Percentiles rank a stretch among this genome's conserved stretches.
Conservation (phyloP, 2,329 filamentous ascomycete genomes). For the Exophiala aquamarina region DNA sequence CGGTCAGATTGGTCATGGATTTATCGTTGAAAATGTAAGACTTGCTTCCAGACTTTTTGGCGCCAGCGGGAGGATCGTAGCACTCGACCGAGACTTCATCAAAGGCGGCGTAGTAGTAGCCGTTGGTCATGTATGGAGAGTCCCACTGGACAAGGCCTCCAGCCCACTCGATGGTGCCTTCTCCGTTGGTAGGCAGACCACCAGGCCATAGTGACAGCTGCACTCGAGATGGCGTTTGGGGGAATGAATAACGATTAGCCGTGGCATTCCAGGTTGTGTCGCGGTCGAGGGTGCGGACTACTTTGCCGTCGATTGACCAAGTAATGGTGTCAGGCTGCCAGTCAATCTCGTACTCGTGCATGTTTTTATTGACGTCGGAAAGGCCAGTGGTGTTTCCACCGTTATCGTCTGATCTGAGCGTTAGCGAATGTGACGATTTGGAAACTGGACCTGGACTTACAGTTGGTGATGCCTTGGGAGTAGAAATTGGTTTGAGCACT, state of each 20-base stretch:
- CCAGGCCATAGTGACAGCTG: constrained; percentile 97
- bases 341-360: constrained; percentile 88
- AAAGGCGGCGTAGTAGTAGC: constrained; percentile 86
- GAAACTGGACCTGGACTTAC: constrained; percentile 54
- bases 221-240: constrained; percentile 86
- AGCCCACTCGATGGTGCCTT: constrained; percentile 88
- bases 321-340: constrained; percentile 85
- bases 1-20: constrained; percentile 70
- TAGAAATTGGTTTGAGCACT: constrained; percentile 94
- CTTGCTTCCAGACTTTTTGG: constrained; percentile 56
- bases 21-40: constrained; percentile 74
- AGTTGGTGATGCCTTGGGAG: constrained; percentile 88
- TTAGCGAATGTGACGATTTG: constrained; percentile 8
- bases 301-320: constrained; percentile 82
- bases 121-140: constrained; percentile 74
- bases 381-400: constrained; percentile 65
- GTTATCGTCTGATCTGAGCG: constrained; percentile 63
- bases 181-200: constrained; percentile 72
- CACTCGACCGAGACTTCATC: constrained; percentile 78
- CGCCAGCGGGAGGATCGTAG: constrained; percentile 77
- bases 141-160: constrained; percentile 90
- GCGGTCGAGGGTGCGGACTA: constrained; percentile 72
- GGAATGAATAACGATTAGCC: constrained; percentile 77
- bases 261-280: constrained; percentile 84
- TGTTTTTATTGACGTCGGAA: constrained; percentile 70